Conservation (phyloP, 768 basidiomycete genomes). For the Arthromyces matolae region DNA sequence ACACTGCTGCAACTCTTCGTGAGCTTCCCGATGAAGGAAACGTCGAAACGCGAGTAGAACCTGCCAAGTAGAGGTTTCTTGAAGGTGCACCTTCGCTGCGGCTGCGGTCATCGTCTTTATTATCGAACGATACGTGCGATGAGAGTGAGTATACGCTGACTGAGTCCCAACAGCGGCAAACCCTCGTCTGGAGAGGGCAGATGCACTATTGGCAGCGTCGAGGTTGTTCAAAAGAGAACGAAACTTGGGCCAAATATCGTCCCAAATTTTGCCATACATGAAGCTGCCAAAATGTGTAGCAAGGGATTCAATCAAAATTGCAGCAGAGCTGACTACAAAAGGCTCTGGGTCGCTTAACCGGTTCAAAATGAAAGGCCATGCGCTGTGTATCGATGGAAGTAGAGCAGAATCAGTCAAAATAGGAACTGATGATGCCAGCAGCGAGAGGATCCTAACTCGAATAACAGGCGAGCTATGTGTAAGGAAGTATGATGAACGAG, state of each 20-base stretch:
- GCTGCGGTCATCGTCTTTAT: slow-evolving; percentile 70
- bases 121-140: slow-evolving; percentile 75
- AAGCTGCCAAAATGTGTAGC: slow-evolving; percentile 72
- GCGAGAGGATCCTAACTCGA: slow-evolving; percentile 74
- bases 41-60: slow-evolving; percentile 70
- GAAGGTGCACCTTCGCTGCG: slow-evolving; percentile 60
- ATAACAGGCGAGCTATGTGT: slow-evolving; percentile 87
- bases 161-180: slow-evolving; percentile 52
- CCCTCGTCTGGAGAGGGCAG: slow-evolving; percentile 60
- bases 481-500: slow-evolving; percentile 84
- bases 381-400: slow-evolving; percentile 79
- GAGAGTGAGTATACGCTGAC: slow-evolving; percentile 76
- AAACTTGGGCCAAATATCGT: slow-evolving; percentile 92
- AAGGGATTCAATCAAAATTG: slow-evolving; percentile 68
- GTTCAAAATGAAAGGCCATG: slow-evolving; percentile 94
- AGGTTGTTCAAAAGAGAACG: slow-evolving; percentile 54
- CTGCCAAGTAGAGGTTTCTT: slow-evolving; percentile 78
- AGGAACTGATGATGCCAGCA: slow-evolving; percentile 71
- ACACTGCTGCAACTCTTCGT: slow-evolving; percentile 69
- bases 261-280: slow-evolving; percentile 83
- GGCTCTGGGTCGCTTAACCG: slow-evolving; percentile 69
- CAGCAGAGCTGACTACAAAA: slow-evolving; percentile 78
- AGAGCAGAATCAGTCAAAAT: slow-evolving; percentile 71
- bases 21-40: slow-evolving; percentile 63
- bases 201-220: slow-evolving; percentile 59